phyloP scores from a whole-genome alignment of 106 monocot species.

The Acorus gramineus region DNA sequence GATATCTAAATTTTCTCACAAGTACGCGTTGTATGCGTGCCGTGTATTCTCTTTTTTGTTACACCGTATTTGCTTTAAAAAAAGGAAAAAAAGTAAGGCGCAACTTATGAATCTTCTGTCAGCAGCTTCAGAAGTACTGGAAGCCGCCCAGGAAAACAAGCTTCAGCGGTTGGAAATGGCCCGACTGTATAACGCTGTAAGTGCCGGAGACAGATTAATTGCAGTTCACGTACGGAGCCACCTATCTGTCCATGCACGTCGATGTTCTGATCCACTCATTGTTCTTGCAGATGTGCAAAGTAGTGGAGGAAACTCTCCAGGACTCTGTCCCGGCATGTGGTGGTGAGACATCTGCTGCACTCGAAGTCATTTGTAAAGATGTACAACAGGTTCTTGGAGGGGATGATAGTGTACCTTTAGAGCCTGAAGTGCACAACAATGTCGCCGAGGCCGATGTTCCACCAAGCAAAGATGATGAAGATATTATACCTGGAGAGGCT shows the following conservation, averaged over 20 bases:
- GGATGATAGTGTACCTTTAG: no score
- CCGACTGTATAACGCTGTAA: constrained; percentile 55
- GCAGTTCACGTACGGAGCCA: not conserved
- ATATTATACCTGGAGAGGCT: no score
- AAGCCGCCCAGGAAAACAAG: constrained; percentile 19
- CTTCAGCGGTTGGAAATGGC: constrained; percentile 27
- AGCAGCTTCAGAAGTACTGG: constrained; percentile 25
- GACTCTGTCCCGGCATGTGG: constrained; percentile 29
- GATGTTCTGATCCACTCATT: not conserved
- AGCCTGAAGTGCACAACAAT: no score
- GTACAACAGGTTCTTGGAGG: constrained; percentile 19
- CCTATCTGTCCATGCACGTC: not conserved
- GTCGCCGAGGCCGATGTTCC: no score
- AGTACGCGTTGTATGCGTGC: no score
- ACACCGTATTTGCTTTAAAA: not conserved
- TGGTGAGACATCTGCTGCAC: constrained; percentile 31
- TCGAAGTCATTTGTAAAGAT: constrained; percentile 42
- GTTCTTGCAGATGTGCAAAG: constrained; percentile 42
- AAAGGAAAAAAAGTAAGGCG: no score
- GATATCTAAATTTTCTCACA: no score
- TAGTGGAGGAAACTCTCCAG: constrained; percentile 29
- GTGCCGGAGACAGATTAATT: not conserved
- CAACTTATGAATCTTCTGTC: not conserved
- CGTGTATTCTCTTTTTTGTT: constrained; percentile 4
- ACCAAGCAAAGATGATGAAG: no score